Base-by-base conservation (phyloP, 163 green algal species). In the Chlamydomonas reinhardtii region DNA sequence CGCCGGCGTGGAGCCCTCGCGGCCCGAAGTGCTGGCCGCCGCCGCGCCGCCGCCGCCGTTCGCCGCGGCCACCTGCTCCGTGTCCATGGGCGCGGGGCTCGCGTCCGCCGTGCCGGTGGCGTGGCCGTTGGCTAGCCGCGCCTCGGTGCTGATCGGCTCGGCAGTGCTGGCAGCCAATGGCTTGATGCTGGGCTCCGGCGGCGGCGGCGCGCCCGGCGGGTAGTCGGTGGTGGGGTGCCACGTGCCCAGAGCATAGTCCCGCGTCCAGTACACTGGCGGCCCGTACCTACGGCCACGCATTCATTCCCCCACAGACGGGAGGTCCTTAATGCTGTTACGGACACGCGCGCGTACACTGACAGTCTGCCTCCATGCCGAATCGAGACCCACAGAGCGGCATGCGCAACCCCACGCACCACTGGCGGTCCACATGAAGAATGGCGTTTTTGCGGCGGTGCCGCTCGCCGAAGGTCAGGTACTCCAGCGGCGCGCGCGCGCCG, bases 391-490 rank as follows among this genome's bases (percentile, higher is more conserved):
- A 48, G 39, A 8, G 39, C 39, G 39, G 5, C 39, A 48, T 5
- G 39, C 39, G 39, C 39, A 48, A 48, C 39, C 39, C 5, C 48
- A 56, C 48, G 48, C 78, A 96, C 93, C 94, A 97, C 72, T 93
- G 93, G 27, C 93, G 72, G 89, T 98, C 95, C n/a, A 98, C 87
- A 74, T 95, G 91, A 64, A 97, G 87, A 68, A 97, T 92, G 54
- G 89, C 90, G 35, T 85, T 94, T 89, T 95, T 96, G 64, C 77
- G 83, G 17, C 93, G 92, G 89, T 97, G 91, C 3, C 95, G 88
- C 68, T 98, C 94, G 0, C 72, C 75, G 79, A 96, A 95, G 3
- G 91, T 95, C 48, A 91, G 92, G 87, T 94, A 98, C 92, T 97
- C 90, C 4, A 98, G 83, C 1, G 95, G 93, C 43, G 94, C 89